These are phyloP conservation scores for Suillus bovinus DNA, from an alignment of 768 basidiomycete genomes.

Conservation along the genomic window DNA sequence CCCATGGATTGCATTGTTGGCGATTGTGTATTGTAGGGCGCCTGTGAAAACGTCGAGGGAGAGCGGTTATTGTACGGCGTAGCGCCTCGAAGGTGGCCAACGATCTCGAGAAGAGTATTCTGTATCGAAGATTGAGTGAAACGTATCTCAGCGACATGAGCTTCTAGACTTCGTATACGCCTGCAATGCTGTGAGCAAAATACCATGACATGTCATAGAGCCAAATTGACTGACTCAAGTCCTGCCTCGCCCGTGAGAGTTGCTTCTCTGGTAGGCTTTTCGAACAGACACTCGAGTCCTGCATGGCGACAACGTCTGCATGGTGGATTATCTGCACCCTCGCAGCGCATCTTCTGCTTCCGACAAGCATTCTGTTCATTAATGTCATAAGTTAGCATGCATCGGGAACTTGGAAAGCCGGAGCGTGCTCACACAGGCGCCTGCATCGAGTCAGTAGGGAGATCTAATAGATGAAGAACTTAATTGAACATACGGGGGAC, in stretches of 20 bases:
- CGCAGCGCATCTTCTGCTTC: conserved; percentile 97
- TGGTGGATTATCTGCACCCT: conserved; percentile 96
- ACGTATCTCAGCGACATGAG: conserved; percentile 82
- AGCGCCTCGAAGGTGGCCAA: conserved; percentile 69
- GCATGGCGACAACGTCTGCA: conserved; percentile 91
- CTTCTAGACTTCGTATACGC: conserved; percentile 87
- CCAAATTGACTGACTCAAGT: conserved; percentile 62
- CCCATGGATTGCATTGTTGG: conserved; percentile 66
- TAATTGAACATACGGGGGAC: conserved; percentile 70
- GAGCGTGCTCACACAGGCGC: conserved; percentile 68
- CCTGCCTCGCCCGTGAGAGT: conserved; percentile 88
- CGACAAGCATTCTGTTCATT: conserved; percentile 82
- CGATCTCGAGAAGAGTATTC: conserved; percentile 77
- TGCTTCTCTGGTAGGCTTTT: conserved; percentile 88
- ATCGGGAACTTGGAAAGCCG: conserved; percentile 14
- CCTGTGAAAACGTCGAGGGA: conserved; percentile 53
- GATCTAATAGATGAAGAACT: conserved; percentile 15
- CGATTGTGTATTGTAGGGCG: conserved; percentile 59
- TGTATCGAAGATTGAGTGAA: conserved; percentile 74
- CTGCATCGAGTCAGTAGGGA: conserved; percentile 35
- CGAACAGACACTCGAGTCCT: conserved; percentile 90
- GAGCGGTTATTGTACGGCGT: conserved; percentile 53
- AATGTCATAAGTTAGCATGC: conserved; percentile 20
- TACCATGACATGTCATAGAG: conserved; percentile 1
- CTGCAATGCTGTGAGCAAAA: conserved; percentile 42